Percentiles rank a stretch among this genome's conserved stretches.
phyloP scores from a whole-genome alignment of 257 asterid genomes.

The Solanum piurae region DNA sequence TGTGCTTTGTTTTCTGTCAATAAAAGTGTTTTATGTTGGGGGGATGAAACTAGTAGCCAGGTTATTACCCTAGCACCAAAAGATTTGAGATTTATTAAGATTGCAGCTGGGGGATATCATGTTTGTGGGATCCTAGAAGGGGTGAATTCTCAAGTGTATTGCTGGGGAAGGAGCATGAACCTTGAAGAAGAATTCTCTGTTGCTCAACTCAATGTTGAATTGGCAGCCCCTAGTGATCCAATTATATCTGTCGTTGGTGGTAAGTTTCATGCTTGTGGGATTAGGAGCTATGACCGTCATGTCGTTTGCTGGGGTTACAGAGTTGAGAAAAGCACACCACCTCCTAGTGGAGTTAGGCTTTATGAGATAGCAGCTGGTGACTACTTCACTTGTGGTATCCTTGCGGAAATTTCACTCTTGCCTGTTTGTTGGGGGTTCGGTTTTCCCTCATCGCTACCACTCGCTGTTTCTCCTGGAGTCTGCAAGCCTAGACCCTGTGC shows the following conservation, averaged over 20 bases:
- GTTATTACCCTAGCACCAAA: constrained; percentile 47
- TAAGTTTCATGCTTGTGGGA: constrained; percentile 76
- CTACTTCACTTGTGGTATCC: constrained; percentile 84
- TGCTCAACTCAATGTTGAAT: constrained; percentile 34
- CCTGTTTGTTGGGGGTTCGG: constrained; percentile 87
- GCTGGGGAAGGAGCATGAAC: constrained; percentile 78
- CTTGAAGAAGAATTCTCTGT: constrained; percentile 36
- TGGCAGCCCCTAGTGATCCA: constrained; percentile 39
- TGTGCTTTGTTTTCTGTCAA: constrained; percentile 73
- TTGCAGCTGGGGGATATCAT: constrained; percentile 91
- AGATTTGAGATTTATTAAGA: constrained; percentile 39
- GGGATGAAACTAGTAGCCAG: constrained; percentile 60
- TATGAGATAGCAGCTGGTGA: constrained; percentile 83
- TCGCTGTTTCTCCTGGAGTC: constrained; percentile 66
- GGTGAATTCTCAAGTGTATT: constrained; percentile 32
- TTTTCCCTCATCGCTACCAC: constrained; percentile 56
- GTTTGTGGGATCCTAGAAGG: constrained; percentile 83
- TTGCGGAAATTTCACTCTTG: constrained; percentile 39
- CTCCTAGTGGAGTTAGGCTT: constrained; percentile 57
- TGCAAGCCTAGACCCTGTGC: constrained; percentile 50
- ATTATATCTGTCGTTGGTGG: constrained; percentile 79
- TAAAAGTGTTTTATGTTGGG: constrained; percentile 81
- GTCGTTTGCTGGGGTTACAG: constrained; percentile 82
- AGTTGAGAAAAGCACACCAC: constrained; percentile 60
- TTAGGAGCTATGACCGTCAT: constrained; percentile 47